Conservation (phyloP, 1,139 yeast genomes). For the Suhomyces terraborum region DNA sequence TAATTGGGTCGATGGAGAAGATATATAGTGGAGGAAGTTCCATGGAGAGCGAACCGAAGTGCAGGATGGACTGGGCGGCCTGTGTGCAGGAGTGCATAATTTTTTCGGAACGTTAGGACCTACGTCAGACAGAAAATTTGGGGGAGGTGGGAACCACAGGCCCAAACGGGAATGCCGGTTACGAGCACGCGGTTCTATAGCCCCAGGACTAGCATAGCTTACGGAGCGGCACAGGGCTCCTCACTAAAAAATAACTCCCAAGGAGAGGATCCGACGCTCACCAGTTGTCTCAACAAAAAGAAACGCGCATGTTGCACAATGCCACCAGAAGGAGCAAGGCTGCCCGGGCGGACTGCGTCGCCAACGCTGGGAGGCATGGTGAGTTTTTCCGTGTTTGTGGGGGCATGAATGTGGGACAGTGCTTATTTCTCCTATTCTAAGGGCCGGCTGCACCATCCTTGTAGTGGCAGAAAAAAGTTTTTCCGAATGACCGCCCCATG, state of each 20-base stretch:
- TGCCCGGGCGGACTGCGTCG: slow-evolving; percentile 3
- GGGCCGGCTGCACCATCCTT: neutral
- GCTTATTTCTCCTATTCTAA: neutral
- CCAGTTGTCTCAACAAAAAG: slow-evolving; percentile 3
- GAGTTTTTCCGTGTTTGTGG: slow-evolving; percentile 13
- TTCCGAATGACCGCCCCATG: slow-evolving; percentile 6
- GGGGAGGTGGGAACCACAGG: slow-evolving; percentile 1
- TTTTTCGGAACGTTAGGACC: slow-evolving; percentile 6
- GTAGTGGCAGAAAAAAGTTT: slow-evolving; percentile 5
- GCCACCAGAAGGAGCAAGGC: neutral
- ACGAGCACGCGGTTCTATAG: slow-evolving; percentile 1
- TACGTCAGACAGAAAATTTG: slow-evolving; percentile 1
- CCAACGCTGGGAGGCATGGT: neutral
- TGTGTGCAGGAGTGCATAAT: slow-evolving; percentile 4
- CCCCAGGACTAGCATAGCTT: neutral
- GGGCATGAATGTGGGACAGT: slow-evolving; percentile 1
- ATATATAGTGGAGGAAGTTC: neutral
- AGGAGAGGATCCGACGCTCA: neutral
- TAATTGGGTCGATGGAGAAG: neutral
- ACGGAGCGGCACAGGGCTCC: slow-evolving; percentile 6
- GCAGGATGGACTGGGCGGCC: neutral
- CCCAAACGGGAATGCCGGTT: neutral
- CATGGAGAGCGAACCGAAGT: neutral
- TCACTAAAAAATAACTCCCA: slow-evolving; percentile 3
- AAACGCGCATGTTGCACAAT: slow-evolving; percentile 7